Evolutionary conservation across 2,329 filamentous ascomycete species (phyloP), one percentile per base, ranked within the genome.

Genomic region (Rhinocladiella similis): DNA sequence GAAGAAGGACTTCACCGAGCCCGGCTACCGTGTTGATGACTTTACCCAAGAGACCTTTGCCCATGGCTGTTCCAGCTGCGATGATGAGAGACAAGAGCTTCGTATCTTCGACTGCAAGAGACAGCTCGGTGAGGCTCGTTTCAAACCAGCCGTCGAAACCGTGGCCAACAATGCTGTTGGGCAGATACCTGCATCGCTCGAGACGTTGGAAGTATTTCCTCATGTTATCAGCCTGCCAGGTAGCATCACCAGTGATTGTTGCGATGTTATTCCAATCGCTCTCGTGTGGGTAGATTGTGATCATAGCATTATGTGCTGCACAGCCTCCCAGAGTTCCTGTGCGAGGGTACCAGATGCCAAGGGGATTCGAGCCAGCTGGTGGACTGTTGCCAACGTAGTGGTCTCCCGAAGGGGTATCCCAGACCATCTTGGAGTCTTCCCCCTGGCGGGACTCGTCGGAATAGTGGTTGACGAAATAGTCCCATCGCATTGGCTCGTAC

Each of bases 261-360:
- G 78, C 79, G 53, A 88, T 80, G 63, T 80, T 70, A 45, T 84
- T 74, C 70, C 81, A 88, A 68, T 88, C 85, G 25, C 77, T 79
- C 46, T 80, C 75, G 55, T 83, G 77, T 0, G 85, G 84, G 57
- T 83, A 80, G 22, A 86, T 73, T 14, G 80, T 76, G 47, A 87
- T 80, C 43, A 85, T 69, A 5, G 83, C 83, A 43, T 86, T 84
- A 70, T 88, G 85, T 4, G 80, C 77, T 1, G 81, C 79, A 68
- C 83, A 85, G 3, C 83, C 83, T 50, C 83, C 82, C 1, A 85
- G 70, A 2, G 76, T 80, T 18, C 78, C 81, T 2, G 80, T 75
- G 13, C 84, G 78, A 9, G 83, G 83, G 63, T 86, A 87, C 7
- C 82, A 72, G 13, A 79, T 80, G 3, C 84, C 84, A 61, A 80